A percentile compares a stretch with the other conserved stretches of the same genome.
phyloP scores from a whole-genome alignment of 768 basidiomycete species.

The Dacryopinax primogenitus region DNA sequence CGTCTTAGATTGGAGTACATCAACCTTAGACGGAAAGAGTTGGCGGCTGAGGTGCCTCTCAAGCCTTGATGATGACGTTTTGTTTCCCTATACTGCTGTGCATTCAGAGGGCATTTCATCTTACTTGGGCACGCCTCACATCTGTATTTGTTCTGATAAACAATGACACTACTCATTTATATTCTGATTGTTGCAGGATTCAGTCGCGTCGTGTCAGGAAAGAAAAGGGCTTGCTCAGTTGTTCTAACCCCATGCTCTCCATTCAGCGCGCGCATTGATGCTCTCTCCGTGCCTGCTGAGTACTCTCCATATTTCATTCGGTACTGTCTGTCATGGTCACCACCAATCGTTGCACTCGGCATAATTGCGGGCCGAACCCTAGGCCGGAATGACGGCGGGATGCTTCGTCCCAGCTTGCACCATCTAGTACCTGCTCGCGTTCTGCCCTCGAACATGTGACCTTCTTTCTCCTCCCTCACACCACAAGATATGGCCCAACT shows the following conservation, averaged over 20 bases:
- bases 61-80: too few relatives aligned
- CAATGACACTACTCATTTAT: too few relatives aligned
- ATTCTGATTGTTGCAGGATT: too few relatives aligned
- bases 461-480: not conserved
- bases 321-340: too few relatives aligned
- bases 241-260: not conserved
- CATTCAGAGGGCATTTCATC: too few relatives aligned
- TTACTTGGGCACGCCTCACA: too few relatives aligned
- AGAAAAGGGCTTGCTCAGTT: too few relatives aligned
- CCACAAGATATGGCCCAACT: not conserved
- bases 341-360: too few relatives aligned
- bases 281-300: not conserved
- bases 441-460: not conserved
- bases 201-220: too few relatives aligned
- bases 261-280: not conserved
- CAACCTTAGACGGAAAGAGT: not conserved
- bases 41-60: not conserved
- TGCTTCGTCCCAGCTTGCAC: not conserved
- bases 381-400: slow-evolving; percentile 1
- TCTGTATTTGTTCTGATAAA: too few relatives aligned
- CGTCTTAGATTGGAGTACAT: slow-evolving; percentile 16
- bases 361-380: not conserved
- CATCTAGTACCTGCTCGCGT: not conserved
- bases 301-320: not conserved
- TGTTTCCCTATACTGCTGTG: too few relatives aligned